Percentiles rank a stretch among this genome's conserved stretches.
Evolutionary conservation across 176 grass and related monocot genomes (phyloP).

Genomic region (Oryza meyeriana): DNA sequence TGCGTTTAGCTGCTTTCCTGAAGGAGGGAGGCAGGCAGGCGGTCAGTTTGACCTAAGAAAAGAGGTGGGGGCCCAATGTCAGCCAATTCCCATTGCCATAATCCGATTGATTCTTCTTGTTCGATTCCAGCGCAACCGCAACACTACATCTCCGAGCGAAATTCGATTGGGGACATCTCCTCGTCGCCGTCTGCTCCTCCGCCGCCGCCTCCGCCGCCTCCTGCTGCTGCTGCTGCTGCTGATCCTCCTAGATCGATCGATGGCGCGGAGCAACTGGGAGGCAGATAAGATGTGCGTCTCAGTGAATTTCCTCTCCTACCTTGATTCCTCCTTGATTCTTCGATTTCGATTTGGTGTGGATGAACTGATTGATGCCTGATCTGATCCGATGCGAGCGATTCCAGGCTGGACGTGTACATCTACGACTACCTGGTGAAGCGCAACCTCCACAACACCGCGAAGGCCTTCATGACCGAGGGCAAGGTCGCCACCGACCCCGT

Average conservation of each 20-base stretch:
- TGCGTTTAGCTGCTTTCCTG: no score
- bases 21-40: no score
- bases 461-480: slow-evolving; percentile 91
- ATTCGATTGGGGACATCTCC: no score
- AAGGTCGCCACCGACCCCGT: slow-evolving; percentile 93
- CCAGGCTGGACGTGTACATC: slow-evolving; percentile 98
- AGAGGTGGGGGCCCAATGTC: no score
- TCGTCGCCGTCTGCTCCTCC: no score
- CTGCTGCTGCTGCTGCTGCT: not conserved
- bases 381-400: not conserved
- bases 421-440: slow-evolving; percentile 91
- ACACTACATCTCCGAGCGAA: no score
- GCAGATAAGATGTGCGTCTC: slow-evolving; percentile 88
- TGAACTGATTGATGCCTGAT: not conserved
- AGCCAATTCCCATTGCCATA: no score
- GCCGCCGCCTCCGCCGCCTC: not conserved
- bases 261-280: slow-evolving; percentile 96
- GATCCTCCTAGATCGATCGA: slow-evolving; percentile 1
- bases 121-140: no score
- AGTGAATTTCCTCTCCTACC: not conserved
- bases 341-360: not conserved
- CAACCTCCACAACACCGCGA: slow-evolving; percentile 85
- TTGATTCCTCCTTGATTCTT: not conserved
- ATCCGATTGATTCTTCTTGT: no score
- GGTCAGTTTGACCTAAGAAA: no score